phyloP scores from a whole-genome alignment of 1,139 yeast species.

The Magnusiomyces starmeri region DNA sequence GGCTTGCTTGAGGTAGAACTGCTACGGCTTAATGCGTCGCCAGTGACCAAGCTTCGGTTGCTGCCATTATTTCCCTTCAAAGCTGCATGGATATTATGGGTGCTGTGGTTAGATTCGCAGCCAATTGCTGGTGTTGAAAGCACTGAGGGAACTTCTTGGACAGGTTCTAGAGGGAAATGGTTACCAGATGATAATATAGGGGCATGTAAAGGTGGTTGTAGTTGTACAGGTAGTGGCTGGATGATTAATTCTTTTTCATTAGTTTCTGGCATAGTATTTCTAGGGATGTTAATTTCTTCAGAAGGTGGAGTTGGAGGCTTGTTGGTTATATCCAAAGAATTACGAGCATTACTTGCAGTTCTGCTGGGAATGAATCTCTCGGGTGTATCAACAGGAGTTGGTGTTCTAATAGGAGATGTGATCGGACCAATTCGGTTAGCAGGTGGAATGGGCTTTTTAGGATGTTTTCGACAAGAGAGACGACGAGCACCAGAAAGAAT shows the following conservation, averaged over 20 bases:
- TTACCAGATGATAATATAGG: not conserved
- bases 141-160: constrained; percentile 5
- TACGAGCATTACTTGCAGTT: not conserved
- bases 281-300: not conserved
- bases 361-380: not conserved
- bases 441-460: not conserved
- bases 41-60: no score
- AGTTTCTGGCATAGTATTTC: not conserved
- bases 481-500: not conserved
- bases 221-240: constrained; percentile 21
- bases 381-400: not conserved
- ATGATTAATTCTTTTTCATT: constrained; percentile 20
- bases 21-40: not conserved
- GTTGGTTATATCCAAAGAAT: no score
- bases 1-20: not conserved
- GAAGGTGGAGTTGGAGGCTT: constrained; percentile 1
- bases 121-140: not conserved
- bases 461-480: not conserved
- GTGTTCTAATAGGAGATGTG: not conserved
- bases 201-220: constrained; percentile 17
- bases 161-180: not conserved
- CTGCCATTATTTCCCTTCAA: not conserved
- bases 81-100: not conserved
- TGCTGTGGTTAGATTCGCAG: not conserved
- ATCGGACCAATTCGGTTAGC: not conserved